Percentiles rank a stretch among this genome's conserved stretches.
Conservation (phyloP, 2,329 filamentous ascomycete species). For the Lecanicillium sp. region DNA sequence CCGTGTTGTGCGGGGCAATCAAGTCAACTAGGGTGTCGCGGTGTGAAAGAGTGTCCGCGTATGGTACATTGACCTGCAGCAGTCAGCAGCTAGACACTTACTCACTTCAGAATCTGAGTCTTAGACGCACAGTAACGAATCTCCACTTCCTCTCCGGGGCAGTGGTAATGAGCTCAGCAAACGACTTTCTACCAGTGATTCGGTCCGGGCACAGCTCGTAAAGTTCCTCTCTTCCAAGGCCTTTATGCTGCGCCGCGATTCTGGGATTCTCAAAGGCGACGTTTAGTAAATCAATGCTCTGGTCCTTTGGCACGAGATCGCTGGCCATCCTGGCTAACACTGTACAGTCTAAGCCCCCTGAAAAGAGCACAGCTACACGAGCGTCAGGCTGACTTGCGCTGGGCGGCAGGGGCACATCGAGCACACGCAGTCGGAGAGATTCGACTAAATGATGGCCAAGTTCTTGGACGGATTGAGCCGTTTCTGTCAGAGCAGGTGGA, state of each 20-base stretch:
- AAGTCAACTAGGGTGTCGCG: slow-evolving; percentile 62
- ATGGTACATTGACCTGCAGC: slow-evolving; percentile 67
- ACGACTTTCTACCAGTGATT: slow-evolving; percentile 72
- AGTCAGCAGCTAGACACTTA: too few species aligned
- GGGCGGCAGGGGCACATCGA: slow-evolving; percentile 55
- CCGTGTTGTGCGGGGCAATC: slow-evolving; percentile 90
- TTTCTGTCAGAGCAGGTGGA: slow-evolving; percentile 10
- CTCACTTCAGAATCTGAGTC: too few species aligned
- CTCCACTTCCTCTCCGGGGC: slow-evolving; percentile 70
- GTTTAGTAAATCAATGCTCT: slow-evolving; percentile 81
- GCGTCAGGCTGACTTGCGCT: slow-evolving; percentile 27
- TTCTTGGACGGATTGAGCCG: slow-evolving; percentile 40
- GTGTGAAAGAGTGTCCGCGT: slow-evolving; percentile 62
- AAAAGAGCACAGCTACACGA: slow-evolving; percentile 76
- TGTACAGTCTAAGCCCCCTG: slow-evolving; percentile 88
- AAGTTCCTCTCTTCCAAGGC: slow-evolving; percentile 24
- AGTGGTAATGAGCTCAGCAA: slow-evolving; percentile 59
- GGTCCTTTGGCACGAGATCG: slow-evolving; percentile 59
- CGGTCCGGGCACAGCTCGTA: slow-evolving; percentile 89
- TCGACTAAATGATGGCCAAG: slow-evolving; percentile 47
- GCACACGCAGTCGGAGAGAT: slow-evolving; percentile 56
- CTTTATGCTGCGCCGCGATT: slow-evolving; percentile 47
- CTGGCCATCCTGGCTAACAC: slow-evolving; percentile 74
- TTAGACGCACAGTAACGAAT: slow-evolving; percentile 62
- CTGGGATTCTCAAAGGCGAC: slow-evolving; percentile 95